phyloP scores from a whole-genome alignment of 2,329 filamentous ascomycete genomes.

The Fusarium praegraminearum region DNA sequence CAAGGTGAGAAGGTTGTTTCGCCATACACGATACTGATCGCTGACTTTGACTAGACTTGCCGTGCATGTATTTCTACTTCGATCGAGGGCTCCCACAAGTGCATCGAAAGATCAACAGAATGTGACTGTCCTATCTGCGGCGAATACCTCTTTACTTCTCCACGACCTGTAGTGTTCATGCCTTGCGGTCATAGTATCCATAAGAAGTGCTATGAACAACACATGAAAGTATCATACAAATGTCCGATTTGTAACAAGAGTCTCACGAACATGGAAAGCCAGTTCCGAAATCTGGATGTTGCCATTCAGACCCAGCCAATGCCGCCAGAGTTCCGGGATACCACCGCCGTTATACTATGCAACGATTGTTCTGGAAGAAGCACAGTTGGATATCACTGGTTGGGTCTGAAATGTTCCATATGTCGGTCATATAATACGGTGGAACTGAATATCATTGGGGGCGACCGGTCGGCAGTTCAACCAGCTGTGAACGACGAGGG shows the following conservation, averaged over 20 bases:
- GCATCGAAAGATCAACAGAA: constrained; percentile 93
- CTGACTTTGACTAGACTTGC: constrained; percentile 71
- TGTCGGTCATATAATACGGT: constrained; percentile 78
- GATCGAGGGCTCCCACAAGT: constrained; percentile 86
- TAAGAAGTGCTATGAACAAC: constrained; percentile 85
- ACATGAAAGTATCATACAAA: constrained; percentile 91
- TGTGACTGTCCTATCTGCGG: constrained; percentile 97
- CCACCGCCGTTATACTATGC: constrained; percentile 86
- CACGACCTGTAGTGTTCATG: constrained; percentile 91
- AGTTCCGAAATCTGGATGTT: constrained; percentile 90
- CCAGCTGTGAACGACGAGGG: constrained; percentile 44
- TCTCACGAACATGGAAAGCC: constrained; percentile 96
- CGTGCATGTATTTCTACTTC: constrained; percentile 94
- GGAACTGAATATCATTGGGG: constrained; percentile 70
- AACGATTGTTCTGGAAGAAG: constrained; percentile 95
- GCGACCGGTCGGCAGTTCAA: constrained; percentile 48
- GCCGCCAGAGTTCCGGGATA: constrained; percentile 84
- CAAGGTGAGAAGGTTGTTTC: constrained; percentile 72
- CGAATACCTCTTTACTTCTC: constrained; percentile 95
- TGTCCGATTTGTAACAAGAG: constrained; percentile 97
- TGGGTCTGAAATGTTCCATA: constrained; percentile 87
- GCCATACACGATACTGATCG: neutral
- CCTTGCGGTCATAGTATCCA: constrained; percentile 96
- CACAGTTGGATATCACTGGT: constrained; percentile 91
- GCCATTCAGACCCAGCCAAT: constrained; percentile 92